Percentiles rank a stretch among this genome's conserved stretches.
phyloP scores from a whole-genome alignment of 139 green algal species.

The Chlorella sorokiniana region DNA sequence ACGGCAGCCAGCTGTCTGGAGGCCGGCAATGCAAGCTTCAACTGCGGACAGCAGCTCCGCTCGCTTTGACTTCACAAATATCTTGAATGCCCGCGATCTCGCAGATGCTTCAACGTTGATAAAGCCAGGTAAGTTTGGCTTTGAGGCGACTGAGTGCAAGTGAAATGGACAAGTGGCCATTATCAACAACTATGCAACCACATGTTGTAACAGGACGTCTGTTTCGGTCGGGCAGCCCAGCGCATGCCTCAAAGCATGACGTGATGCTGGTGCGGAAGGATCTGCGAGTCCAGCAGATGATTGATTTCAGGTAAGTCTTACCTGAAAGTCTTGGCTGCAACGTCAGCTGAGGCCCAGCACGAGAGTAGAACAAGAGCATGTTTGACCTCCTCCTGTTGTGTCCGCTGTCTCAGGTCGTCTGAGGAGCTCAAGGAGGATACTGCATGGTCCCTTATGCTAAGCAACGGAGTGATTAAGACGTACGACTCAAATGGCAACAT shows the following conservation, averaged over 20 bases:
- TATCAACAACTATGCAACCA: neutral
- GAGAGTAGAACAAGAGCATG: neutral
- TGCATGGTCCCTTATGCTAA: conserved; percentile 41
- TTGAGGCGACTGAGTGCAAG: too few relatives aligned
- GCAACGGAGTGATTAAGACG: conserved; percentile 37
- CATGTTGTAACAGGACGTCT: conserved; percentile 28
- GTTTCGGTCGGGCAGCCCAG: conserved; percentile 35
- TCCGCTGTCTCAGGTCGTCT: neutral
- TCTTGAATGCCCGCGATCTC: conserved; percentile 46
- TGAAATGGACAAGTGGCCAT: neutral
- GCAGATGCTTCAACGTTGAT: conserved; percentile 27
- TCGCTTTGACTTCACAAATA: neutral
- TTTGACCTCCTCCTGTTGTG: neutral
- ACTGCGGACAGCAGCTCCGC: neutral
- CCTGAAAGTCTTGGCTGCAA: neutral
- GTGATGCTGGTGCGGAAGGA: conserved; percentile 26
- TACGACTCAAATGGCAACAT: conserved; percentile 15
- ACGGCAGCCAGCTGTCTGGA: neutral
- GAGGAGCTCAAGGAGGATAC: conserved; percentile 39
- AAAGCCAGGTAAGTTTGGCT: conserved; percentile 8
- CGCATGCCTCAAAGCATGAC: conserved; percentile 29
- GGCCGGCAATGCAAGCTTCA: neutral
- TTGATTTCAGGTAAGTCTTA: conserved; percentile 38
- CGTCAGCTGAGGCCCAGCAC: neutral
- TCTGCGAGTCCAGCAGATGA: conserved; percentile 31